Conservation (phyloP, 768 basidiomycete species). For the Phlebiopsis gigantea region DNA sequence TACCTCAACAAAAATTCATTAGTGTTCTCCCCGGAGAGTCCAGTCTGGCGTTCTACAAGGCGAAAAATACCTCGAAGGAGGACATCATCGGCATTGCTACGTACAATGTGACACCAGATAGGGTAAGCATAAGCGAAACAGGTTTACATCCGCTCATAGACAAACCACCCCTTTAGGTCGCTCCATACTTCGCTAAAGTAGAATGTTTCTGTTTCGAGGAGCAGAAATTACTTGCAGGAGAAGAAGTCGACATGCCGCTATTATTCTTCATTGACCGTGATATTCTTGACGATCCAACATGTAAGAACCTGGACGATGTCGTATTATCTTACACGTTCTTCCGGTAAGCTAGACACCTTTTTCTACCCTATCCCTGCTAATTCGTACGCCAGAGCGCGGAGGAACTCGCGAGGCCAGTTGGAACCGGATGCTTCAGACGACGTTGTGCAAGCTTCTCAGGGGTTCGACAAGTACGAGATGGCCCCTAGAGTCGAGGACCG, state of each 20-base stretch:
- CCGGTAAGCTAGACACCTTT: constrained; percentile 45
- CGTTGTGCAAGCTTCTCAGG: constrained; percentile 73
- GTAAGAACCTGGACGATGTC: constrained; percentile 83
- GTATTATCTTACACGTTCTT: constrained; percentile 98
- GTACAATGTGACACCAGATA: constrained; percentile 97
- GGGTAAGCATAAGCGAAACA: constrained; percentile 46
- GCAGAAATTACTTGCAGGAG: constrained; percentile 88
- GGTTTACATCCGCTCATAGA: neutral
- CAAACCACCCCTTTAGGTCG: constrained; percentile 53
- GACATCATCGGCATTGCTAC: constrained; percentile 98
- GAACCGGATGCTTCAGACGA: constrained; percentile 88
- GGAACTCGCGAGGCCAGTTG: constrained; percentile 79
- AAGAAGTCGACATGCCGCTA: constrained; percentile 97
- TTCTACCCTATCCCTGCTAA: neutral
- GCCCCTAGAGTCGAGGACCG: constrained; percentile 29
- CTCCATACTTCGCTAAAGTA: constrained; percentile 98
- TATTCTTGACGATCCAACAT: constrained; percentile 86
- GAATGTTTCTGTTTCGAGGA: constrained; percentile 99
- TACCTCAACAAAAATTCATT: constrained; percentile 85
- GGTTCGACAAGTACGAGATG: constrained; percentile 62
- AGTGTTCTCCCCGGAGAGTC: constrained; percentile 94
- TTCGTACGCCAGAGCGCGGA: constrained; percentile 57
- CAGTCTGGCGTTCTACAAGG: constrained; percentile 92
- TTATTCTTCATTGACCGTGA: constrained; percentile 99
- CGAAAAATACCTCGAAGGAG: constrained; percentile 75